A percentile compares a stretch with the other conserved stretches of the same genome.
These are phyloP conservation scores for Hygrocybe punicea DNA, from an alignment of 768 basidiomycete genomes.

Conservation along the genomic window DNA sequence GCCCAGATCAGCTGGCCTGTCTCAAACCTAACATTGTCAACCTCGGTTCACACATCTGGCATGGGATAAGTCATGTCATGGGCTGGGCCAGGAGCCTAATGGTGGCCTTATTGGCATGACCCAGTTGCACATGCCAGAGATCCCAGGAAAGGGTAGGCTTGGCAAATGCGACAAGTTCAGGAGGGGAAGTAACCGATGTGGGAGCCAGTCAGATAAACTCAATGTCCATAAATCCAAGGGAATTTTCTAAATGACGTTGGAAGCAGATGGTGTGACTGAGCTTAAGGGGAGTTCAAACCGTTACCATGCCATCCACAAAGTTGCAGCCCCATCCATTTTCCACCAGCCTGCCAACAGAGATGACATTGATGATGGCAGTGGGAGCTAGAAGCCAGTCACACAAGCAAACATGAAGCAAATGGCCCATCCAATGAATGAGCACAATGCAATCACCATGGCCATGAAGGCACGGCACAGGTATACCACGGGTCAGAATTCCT, in stretches of 20 bases:
- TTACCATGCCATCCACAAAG: constrained; percentile 5
- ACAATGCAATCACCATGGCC: constrained; percentile 15
- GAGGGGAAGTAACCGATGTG: background rate
- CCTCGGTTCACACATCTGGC: too few relatives aligned
- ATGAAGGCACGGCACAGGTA: too few relatives aligned
- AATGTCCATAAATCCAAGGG: background rate
- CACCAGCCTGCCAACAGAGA: constrained; percentile 19
- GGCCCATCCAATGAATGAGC: background rate
- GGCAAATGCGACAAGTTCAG: constrained; percentile 2
- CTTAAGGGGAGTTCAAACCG: too few relatives aligned
- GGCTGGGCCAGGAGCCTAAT: constrained; percentile 13
- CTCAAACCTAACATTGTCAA: too few relatives aligned
- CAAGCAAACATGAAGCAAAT: constrained; percentile 8
- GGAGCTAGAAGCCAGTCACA: constrained; percentile 26
- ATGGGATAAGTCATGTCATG: too few relatives aligned
- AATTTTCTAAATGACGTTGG: background rate
- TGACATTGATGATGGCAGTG: constrained; percentile 19
- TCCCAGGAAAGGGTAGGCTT: background rate
- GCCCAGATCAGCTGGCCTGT: too few relatives aligned
- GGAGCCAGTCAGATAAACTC: too few relatives aligned
- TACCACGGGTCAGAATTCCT: too few relatives aligned
- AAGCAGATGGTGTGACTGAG: background rate
- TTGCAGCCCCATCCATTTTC: constrained; percentile 7
- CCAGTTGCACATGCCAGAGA: constrained; percentile 26
- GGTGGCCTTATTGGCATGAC: constrained; percentile 20